Base-by-base conservation (phyloP, 2,329 filamentous ascomycete species). In the Arthroderma uncinatum region DNA sequence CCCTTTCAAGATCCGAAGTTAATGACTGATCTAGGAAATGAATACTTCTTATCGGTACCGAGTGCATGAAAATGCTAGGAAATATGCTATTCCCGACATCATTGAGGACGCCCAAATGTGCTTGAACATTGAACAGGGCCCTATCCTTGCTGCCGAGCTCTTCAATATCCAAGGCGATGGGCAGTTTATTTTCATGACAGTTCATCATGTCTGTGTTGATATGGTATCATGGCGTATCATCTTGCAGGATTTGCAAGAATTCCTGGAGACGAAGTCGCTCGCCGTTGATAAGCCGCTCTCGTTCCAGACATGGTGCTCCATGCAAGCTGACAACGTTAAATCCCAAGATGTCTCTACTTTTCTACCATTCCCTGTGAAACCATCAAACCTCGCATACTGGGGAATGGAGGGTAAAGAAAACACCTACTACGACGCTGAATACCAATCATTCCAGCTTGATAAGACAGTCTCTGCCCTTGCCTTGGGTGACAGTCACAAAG, bases 261-360 rank as follows among this genome's bases (percentile, higher is more conserved):
- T 57, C 14, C 61, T 73, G 25, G 63, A 71, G 10, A 63, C 64
- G 3, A 68, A 69, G 2, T 66, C 68, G 8, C 57, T 72, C 2
- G 61, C 66, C 14, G 59, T 61, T 12, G 70, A 70, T 4, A 70
- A 69, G 52, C 65, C 69, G 2, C 58, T 73, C 1, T 68, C 71
- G 14, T 74, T 74, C 66, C 70, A 72, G 50, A 63, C 62, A 57
- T 74, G 71, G 71, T 72, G 68, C 53, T 61, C 63, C 1, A 60
- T 71, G 58, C 71, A 73, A 56, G 40, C 62, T 0, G 65, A 68
- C 14, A 58, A 68, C 39, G 60, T 55, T 28, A 28, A 58, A 30
- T 30, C 53, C 6, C 52, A 50, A 1, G 21, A 63, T 4, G 9
- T 59, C 4, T 44, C 34, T n/a, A 47, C 53, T 14, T 9, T 37